Evolutionary conservation across 108 stramenopile genomes (phyloP).

Genomic region (Fragilaria radians): DNA sequence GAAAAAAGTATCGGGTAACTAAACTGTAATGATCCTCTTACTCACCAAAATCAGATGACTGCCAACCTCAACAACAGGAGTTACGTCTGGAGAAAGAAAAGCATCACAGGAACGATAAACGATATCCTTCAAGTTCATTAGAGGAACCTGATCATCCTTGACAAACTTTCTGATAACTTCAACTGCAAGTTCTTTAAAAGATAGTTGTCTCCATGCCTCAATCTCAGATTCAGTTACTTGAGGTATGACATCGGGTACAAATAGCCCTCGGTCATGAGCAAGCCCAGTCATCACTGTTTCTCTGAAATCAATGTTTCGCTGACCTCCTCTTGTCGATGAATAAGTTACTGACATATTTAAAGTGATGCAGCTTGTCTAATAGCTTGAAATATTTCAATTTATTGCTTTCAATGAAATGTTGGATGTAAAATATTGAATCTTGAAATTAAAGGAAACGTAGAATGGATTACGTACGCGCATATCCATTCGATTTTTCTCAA

Average conservation of each 20-base stretch:
- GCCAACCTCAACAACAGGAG: slow-evolving; percentile 76
- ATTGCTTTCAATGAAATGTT: too few species aligned
- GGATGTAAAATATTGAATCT: too few species aligned
- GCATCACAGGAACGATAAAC: slow-evolving; percentile 80
- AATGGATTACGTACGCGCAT: too few species aligned
- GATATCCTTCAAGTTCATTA: slow-evolving; percentile 75
- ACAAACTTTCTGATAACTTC: slow-evolving; percentile 92
- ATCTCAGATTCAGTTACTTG: slow-evolving; percentile 62
- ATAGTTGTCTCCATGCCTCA: slow-evolving; percentile 56
- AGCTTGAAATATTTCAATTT: too few species aligned
- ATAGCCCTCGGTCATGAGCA: slow-evolving; percentile 92
- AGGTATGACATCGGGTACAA: slow-evolving; percentile 92
- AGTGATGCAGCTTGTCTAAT: too few species aligned
- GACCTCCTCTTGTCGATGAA: slow-evolving; percentile 90
- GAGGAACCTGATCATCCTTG: slow-evolving; percentile 84
- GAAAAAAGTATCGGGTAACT: slow-evolving; percentile 2
- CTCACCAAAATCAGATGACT: slow-evolving; percentile 76
- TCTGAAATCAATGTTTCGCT: slow-evolving; percentile 81
- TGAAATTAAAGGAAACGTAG: too few species aligned
- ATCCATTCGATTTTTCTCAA: too few species aligned
- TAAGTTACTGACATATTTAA: slow-evolving; percentile 65
- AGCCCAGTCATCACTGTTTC: slow-evolving; percentile 93
- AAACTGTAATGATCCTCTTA: slow-evolving; percentile 8
- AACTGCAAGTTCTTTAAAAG: slow-evolving; percentile 79
- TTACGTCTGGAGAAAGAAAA: slow-evolving; percentile 88